These are phyloP conservation scores for Malania oleifera DNA, from an alignment of 164 flowering plant species.

Conservation along the genomic window DNA sequence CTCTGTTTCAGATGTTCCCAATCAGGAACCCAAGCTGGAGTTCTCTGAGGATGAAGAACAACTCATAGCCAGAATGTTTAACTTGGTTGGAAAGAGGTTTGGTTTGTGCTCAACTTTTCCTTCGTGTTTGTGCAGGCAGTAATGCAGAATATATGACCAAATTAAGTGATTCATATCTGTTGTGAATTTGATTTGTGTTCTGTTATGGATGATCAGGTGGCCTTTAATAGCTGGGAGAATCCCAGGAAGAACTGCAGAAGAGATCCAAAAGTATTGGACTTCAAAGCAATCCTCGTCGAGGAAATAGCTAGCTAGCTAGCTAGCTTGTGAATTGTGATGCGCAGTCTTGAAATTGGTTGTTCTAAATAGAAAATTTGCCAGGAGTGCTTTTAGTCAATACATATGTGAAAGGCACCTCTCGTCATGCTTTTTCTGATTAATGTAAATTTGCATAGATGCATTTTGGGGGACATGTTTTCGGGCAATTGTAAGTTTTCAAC, in stretches of 20 bases:
- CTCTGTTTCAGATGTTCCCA: slow-evolving; percentile 13
- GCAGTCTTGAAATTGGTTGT: too few relatives aligned
- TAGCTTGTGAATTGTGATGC: too few relatives aligned
- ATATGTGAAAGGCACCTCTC: too few relatives aligned
- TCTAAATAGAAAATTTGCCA: too few relatives aligned
- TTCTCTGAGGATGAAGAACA: slow-evolving; percentile 30
- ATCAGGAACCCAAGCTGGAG: slow-evolving; percentile 17
- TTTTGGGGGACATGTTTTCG: too few relatives aligned
- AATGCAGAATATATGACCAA: not conserved
- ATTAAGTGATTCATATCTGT: not conserved
- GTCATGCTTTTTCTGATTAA: too few relatives aligned
- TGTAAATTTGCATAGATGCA: too few relatives aligned
- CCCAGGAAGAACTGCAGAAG: slow-evolving; percentile 62
- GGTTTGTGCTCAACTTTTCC: not conserved
- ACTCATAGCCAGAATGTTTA: slow-evolving; percentile 30
- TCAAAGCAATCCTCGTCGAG: slow-evolving; percentile 25
- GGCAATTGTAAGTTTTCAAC: too few relatives aligned
- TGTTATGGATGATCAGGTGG: slow-evolving; percentile 34
- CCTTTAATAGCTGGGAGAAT: slow-evolving; percentile 58
- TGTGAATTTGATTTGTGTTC: not conserved
- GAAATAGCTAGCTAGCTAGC: too few relatives aligned
- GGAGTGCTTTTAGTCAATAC: too few relatives aligned
- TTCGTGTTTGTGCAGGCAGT: not conserved
- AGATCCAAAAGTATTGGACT: slow-evolving; percentile 56
- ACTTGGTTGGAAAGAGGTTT: slow-evolving; percentile 32